phyloP scores from a whole-genome alignment of 2,329 filamentous ascomycete species.

The Tolypocladium sp. region DNA sequence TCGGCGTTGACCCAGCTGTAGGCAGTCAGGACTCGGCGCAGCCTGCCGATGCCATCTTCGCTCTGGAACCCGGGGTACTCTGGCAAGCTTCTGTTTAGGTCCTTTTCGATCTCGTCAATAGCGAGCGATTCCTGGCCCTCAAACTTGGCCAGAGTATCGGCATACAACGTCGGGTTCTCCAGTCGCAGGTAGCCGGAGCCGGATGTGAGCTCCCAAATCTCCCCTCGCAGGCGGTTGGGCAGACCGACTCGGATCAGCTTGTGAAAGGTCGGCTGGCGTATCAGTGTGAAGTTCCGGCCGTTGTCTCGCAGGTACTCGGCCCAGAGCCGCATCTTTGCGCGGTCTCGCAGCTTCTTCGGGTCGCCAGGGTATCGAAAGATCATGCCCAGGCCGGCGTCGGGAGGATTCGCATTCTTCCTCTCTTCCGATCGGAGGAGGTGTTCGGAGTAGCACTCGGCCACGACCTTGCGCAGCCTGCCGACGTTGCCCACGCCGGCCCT shows the following conservation, averaged over 20 bases:
- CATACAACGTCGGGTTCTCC: constrained; percentile 74
- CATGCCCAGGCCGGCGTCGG: constrained; percentile 91
- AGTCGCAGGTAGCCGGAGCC: constrained; percentile 84
- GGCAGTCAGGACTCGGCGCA: constrained; percentile 85
- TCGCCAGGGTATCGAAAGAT: constrained; percentile 92
- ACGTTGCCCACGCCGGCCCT: constrained; percentile 82
- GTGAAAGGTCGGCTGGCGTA: constrained; percentile 94
- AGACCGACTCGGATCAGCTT: constrained; percentile 93
- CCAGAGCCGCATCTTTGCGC: constrained; percentile 97
- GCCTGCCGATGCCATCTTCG: constrained; percentile 83
- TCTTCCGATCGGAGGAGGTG: constrained; percentile 60
- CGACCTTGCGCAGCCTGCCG: constrained; percentile 70
- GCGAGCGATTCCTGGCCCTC: constrained; percentile 83
- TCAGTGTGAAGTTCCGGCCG: constrained; percentile 81
- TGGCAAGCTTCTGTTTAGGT: constrained; percentile 88
- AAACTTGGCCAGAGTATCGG: constrained; percentile 75
- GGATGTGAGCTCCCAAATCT: constrained; percentile 92
- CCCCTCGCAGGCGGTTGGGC: constrained; percentile 84
- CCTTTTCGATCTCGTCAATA: constrained; percentile 98
- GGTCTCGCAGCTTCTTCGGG: constrained; percentile 82
- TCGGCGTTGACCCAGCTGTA: constrained; percentile 97
- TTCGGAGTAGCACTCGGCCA: constrained; percentile 84
- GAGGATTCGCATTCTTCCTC: constrained; percentile 46
- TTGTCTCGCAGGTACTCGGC: constrained; percentile 94
- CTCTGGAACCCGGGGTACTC: constrained; percentile 97